Conservation (phyloP, 225 moss, liverwort and hornwort species). For the Polytrichum formosum region DNA sequence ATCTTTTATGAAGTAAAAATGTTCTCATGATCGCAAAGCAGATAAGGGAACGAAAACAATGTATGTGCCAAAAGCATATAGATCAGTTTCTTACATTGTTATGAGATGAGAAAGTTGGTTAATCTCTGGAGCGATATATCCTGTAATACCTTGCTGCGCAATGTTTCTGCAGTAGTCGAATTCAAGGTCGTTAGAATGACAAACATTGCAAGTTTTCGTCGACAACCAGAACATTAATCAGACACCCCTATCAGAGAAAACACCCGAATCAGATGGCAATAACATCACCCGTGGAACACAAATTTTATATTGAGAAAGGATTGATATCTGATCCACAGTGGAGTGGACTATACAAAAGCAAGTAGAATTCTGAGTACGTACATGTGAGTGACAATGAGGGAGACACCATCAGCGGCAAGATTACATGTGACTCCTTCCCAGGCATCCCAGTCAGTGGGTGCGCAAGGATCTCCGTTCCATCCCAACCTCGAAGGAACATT, state of each 20-base stretch:
- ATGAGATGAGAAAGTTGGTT: slow-evolving; percentile 57
- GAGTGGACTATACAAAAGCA: too few species aligned
- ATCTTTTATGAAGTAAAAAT: too few species aligned
- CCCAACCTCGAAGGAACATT: slow-evolving; percentile 88
- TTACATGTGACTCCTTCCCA: slow-evolving; percentile 94
- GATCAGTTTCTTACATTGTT: slow-evolving; percentile 47
- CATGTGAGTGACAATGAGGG: slow-evolving; percentile 77
- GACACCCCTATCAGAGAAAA: too few species aligned
- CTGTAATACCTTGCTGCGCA: slow-evolving; percentile 61
- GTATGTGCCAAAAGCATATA: too few species aligned
- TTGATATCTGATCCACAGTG: too few species aligned
- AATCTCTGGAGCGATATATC: slow-evolving; percentile 55
- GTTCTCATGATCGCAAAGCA: too few species aligned
- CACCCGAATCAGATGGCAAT: background rate
- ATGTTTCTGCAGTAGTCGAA: slow-evolving; percentile 54
- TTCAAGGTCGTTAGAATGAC: background rate
- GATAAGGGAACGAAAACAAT: too few species aligned
- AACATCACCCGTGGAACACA: background rate
- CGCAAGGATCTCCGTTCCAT: slow-evolving; percentile 98
- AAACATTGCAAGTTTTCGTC: background rate
- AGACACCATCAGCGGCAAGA: slow-evolving; percentile 46
- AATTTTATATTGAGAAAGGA: too few species aligned
- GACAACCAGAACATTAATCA: too few species aligned
- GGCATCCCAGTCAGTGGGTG: slow-evolving; percentile 84
- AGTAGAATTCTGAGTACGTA: slow-evolving; percentile 8